Conservation (phyloP, 139 green algal species). For the Desmodesmus armatus region DNA sequence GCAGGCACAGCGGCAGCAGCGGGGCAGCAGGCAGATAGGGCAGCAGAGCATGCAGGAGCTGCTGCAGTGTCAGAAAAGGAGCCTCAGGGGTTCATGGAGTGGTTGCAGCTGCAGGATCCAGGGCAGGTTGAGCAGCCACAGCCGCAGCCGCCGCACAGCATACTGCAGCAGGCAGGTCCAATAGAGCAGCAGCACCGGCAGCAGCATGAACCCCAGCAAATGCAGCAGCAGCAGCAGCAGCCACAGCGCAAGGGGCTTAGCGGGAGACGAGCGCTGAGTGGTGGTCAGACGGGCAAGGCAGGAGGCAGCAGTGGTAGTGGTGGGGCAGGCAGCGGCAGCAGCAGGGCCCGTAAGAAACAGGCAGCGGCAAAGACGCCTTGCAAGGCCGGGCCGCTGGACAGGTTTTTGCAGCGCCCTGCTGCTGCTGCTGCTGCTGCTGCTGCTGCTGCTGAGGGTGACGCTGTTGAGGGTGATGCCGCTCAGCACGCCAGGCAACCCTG, state of each 20-base stretch:
- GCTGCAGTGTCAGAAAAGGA: neutral
- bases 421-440: slow-evolving; percentile 10
- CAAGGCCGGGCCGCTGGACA: slow-evolving; percentile 18
- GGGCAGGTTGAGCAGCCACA: neutral
- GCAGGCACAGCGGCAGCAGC: neutral
- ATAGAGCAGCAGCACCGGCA: neutral
- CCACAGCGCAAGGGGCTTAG: no score
- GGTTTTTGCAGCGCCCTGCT: slow-evolving; percentile 2
- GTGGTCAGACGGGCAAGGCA: neutral
- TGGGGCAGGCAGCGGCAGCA: neutral
- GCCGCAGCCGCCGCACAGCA: neutral
- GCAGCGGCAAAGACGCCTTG: slow-evolving; percentile 1
- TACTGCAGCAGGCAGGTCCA: neutral
- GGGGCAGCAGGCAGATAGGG: neutral
- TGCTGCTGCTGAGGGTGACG: no score
- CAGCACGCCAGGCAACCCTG: neutral
- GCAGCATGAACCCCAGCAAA: neutral
- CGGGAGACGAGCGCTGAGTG: neutral
- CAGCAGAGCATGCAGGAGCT: neutral
- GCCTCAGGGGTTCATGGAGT: neutral
- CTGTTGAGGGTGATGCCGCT: no score
- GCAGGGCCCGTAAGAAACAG: no score
- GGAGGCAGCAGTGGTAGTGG: neutral
- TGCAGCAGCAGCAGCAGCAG: slow-evolving; percentile 29
- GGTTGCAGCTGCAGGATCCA: neutral